Conservation (phyloP, 2,329 filamentous ascomycete species). For the Pyrenochaeta sp. region DNA sequence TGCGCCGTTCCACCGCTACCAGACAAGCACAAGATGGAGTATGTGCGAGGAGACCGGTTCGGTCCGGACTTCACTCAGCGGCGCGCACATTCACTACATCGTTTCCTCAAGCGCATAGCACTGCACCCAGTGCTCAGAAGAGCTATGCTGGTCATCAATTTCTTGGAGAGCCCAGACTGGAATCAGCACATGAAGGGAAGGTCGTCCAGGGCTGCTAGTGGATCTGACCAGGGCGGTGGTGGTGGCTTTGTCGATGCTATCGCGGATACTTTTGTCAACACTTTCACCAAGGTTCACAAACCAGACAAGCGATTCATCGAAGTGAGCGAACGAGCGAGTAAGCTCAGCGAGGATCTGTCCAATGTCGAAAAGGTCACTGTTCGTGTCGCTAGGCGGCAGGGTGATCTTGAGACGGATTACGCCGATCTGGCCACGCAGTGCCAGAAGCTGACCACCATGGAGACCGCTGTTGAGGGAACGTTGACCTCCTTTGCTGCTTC, state of each 20-base stretch:
- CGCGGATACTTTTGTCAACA: conserved; percentile 95
- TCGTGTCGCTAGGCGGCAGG: conserved; percentile 84
- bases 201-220: conserved; percentile 67
- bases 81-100: conserved; percentile 86
- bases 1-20: conserved; percentile 93
- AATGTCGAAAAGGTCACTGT: conserved; percentile 97
- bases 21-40: conserved; percentile 99
- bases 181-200: conserved; percentile 92
- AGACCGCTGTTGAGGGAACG: conserved; percentile 82
- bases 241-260: conserved; percentile 91
- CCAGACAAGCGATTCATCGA: conserved; percentile 94
- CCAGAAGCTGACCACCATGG: conserved; percentile 87
- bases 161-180: conserved; percentile 94
- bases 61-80: conserved; percentile 89
- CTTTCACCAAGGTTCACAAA: conserved; percentile 95
- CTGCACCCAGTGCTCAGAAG: conserved; percentile 89
- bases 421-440: conserved; percentile 92
- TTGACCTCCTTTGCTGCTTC: conserved; percentile 87
- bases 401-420: conserved; percentile 87
- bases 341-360: conserved; percentile 86
- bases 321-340: conserved; percentile 89
- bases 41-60: conserved; percentile 95
- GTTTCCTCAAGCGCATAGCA: conserved; percentile 85
- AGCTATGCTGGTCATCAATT: conserved; percentile 81
- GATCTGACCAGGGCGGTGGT: conserved; percentile 53